Percentiles rank a stretch among this genome's conserved stretches.
phyloP scores from a whole-genome alignment of 352 stramenopile genomes.

The Phytophthora meadii region DNA sequence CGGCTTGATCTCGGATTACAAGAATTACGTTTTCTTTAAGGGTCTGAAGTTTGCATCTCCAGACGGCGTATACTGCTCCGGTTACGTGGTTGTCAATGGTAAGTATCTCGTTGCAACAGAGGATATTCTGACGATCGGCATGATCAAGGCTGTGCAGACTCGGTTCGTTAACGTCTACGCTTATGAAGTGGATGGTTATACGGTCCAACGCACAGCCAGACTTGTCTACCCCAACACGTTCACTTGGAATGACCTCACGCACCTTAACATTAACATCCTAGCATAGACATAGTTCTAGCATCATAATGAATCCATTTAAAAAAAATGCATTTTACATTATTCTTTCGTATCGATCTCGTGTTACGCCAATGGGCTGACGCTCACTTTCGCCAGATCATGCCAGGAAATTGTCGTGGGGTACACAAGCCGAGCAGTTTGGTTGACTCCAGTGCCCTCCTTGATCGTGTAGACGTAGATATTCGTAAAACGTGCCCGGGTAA shows the following conservation, averaged over 20 bases:
- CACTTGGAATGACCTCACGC: slow-evolving; percentile 43
- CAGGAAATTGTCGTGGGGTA: slow-evolving; percentile 52
- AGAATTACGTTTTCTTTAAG: slow-evolving; percentile 56
- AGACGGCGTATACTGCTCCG: slow-evolving; percentile 53
- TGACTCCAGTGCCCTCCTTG: slow-evolving; percentile 35
- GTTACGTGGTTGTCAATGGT: slow-evolving; percentile 52
- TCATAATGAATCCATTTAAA: neutral
- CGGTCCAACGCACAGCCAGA: slow-evolving; percentile 44
- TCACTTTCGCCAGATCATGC: slow-evolving; percentile 42
- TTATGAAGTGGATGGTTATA: slow-evolving; percentile 50
- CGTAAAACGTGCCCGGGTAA: slow-evolving; percentile 39
- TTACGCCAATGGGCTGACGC: slow-evolving; percentile 36
- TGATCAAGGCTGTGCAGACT: slow-evolving; percentile 44
- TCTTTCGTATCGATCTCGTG: neutral
- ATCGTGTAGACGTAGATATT: slow-evolving; percentile 62
- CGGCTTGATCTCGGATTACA: slow-evolving; percentile 52
- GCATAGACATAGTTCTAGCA: slow-evolving; percentile 5
- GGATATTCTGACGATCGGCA: slow-evolving; percentile 40
- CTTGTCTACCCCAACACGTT: slow-evolving; percentile 51
- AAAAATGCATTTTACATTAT: slow-evolving; percentile 24
- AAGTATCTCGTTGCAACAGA: slow-evolving; percentile 51
- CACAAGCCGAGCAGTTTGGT: slow-evolving; percentile 50
- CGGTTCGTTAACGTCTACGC: slow-evolving; percentile 47
- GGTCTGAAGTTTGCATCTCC: slow-evolving; percentile 52
- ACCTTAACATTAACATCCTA: slow-evolving; percentile 51